Percentiles rank a stretch among this genome's conserved stretches.
phyloP scores from a whole-genome alignment of 2,329 filamentous ascomycete species.

The Bipolaris zeicola region DNA sequence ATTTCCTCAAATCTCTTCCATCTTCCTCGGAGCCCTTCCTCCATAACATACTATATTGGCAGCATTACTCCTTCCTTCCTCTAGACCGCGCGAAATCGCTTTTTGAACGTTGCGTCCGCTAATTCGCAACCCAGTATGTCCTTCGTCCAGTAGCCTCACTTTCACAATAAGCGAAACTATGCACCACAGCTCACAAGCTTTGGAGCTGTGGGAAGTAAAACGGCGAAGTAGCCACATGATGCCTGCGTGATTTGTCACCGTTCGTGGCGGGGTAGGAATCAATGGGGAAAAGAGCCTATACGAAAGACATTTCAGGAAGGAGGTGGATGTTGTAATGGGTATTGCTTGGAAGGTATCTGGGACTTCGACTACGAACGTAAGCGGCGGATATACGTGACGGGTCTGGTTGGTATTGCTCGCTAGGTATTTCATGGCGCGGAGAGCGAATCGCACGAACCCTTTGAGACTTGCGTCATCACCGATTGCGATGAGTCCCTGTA shows the following conservation, averaged over 20 bases:
- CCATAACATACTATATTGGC: not conserved
- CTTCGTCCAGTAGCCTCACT: not conserved
- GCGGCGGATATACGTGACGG: not conserved
- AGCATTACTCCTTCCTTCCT: not conserved
- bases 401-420: not conserved
- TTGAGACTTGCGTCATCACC: not conserved
- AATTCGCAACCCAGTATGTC: not conserved
- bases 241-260: not conserved
- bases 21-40: not conserved
- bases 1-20: not conserved
- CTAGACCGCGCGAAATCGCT: not conserved
- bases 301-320: not conserved
- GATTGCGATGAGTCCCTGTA: not conserved
- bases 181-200: not conserved
- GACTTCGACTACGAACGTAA: not conserved
- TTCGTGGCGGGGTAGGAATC: not conserved
- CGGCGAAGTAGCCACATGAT: not conserved
- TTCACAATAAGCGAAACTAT: not conserved
- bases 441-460: constrained; percentile 1
- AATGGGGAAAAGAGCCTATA: not conserved
- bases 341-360: not conserved
- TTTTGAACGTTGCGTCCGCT: not conserved
- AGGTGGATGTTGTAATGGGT: not conserved
- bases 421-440: not conserved
- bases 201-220: not conserved